Base-by-base conservation (phyloP, 768 basidiomycete genomes). In the Xerocomus spinulosus region DNA sequence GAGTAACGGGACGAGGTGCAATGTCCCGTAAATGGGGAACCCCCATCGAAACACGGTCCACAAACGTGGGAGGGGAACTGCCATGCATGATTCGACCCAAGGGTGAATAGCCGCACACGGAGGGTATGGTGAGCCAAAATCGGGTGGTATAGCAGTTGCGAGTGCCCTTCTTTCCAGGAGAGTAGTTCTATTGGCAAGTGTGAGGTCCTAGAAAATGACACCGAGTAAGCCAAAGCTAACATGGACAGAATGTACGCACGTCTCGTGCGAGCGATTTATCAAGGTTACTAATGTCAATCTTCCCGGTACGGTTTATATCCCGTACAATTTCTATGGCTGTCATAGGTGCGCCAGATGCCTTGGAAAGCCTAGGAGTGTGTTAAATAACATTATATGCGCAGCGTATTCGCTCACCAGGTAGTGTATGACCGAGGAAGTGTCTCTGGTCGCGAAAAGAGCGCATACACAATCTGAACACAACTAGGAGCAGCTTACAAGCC, bases 1-100 rank as follows among this genome's bases (percentile, higher is more conserved):
- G 10, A 97, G 70, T 39, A 85, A 76, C 2, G 95, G 94, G 24
- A 96, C 79, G 50, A 96, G 78, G 64, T 97, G 95, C 26, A 98
- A 68, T 0, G 91, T 92, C 18, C 89, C 85, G 57, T 98, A 98
- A 33, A 85, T 80, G 3, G 82, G 86, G 36, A 87, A 64, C 70
- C 88, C 92, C 87, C 79, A 94, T 68, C 78, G 80, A 64, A 85
- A 87, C 6, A 96, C 92, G 15, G 78, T 71, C 55, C 85, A 76
- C 67, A 93, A 87, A 24, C 92, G 82, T 32, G 61, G 59, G 25
- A 76, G 26, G 64, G 71, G 63, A 53, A 80, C 74, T 2, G 64
- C 55, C 13, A 64, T 53, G 56, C 83, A 85, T 2, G 71, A 74
- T 36, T 80, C 75, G 6, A 72, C 55, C 69, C 75, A 77, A 6